Evolutionary conservation across 345 rosid genomes (phyloP).

Genomic region (Pugionium dolabratum): DNA sequence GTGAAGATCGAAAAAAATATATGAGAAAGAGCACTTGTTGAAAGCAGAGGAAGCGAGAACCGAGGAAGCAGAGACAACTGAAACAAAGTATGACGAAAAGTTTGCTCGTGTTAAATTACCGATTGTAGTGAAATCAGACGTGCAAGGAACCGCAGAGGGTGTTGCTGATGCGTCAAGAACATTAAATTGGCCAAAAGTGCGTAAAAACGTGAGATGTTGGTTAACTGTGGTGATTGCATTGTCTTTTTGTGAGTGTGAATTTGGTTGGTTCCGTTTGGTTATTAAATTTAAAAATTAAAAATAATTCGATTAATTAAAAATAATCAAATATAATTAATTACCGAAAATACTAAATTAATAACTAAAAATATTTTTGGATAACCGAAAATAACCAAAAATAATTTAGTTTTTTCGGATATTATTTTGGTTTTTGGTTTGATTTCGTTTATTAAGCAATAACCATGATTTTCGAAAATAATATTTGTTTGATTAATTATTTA

Average conservation of each 20-base stretch:
- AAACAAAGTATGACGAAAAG: slow-evolving; percentile 47
- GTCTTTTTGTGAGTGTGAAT: neutral
- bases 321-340: too few species aligned
- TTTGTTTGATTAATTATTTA: too few species aligned
- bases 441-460: too few species aligned
- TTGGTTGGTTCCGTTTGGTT: slow-evolving; percentile 21
- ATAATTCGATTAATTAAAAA: too few species aligned
- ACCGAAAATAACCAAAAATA: too few species aligned
- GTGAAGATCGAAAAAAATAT: slow-evolving; percentile 77
- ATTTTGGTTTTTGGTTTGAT: too few species aligned
- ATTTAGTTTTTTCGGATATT: too few species aligned
- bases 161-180: slow-evolving; percentile 84
- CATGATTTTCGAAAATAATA: too few species aligned
- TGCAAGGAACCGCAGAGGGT: slow-evolving; percentile 94
- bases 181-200: slow-evolving; percentile 85
- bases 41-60: slow-evolving; percentile 57
- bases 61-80: slow-evolving; percentile 41
- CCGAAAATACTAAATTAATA: too few species aligned
- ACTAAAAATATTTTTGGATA: too few species aligned
- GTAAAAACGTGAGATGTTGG: slow-evolving; percentile 2
- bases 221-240: neutral
- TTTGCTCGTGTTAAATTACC: slow-evolving; percentile 68
- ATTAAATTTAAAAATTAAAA: too few species aligned
- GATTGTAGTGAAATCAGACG: slow-evolving; percentile 79
- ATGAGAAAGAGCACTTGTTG: slow-evolving; percentile 66